Base-by-base conservation (phyloP, 352 stramenopile species). In the Globisporangium splendens region DNA sequence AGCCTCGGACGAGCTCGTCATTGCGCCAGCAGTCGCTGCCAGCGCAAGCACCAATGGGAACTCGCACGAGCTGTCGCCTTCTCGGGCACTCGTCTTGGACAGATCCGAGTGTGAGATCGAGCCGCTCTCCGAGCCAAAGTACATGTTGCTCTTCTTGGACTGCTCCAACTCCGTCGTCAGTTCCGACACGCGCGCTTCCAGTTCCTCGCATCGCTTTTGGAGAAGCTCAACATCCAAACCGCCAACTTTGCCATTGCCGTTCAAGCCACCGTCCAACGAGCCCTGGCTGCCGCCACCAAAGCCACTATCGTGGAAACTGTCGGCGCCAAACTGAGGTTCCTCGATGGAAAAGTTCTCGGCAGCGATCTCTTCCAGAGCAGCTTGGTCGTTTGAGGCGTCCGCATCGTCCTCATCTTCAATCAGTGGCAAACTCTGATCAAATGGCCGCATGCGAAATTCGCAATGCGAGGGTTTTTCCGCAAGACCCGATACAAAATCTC, bases 381-480 rank as follows among this genome's bases (percentile, higher is more conserved):
- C 24, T 31, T 31, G 24, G 24, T 31, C 24, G 5, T 31, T 5
- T 2, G 24, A 31, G 24, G 24, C 24, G 24, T 31, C 5, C 7
- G 42, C 47, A 24, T 63, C 54, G 33, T 70, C 70, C 24, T 60
- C 54, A 39, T 72, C 63, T 44, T 92, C 79, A 63, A 91, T 80
- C 33, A 79, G 63, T n/a, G 84, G 84, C 12, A 94, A 56, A 15
- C 70, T 86, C 67, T 82, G 84, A 52, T 95, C 86, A 67, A 91
- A 95, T 22, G 86, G 86, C 14, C 83, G 71, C 84, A 93, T 95
- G 8, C 84, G 79, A 51, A 95, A 92, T 49, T 93, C 85, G 60
- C 86, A 95, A 61, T 95, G 86, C 44, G 86, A 94, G 5, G 86
- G 86, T 50, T 95, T 95, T 59, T 95, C 86, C 1, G 83, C 85